Evolutionary conservation across 352 stramenopile genomes (phyloP), one percentile per base, ranked within the genome.

Genomic region (Phytophthora tentaculata): DNA sequence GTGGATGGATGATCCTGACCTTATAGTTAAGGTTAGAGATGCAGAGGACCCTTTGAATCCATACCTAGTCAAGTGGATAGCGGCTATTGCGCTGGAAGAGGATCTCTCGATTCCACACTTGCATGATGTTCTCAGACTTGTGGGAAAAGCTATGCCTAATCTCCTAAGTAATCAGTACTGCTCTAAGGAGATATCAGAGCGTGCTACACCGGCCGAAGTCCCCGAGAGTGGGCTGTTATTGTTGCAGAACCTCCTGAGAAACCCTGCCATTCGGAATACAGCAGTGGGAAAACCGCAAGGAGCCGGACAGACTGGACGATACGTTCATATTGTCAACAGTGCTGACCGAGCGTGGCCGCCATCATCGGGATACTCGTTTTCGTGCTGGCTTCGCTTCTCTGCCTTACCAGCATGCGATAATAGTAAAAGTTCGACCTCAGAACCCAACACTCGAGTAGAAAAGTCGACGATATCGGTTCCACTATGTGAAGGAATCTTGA

Each of bases 301-400:
- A 47, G 64, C 69, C 7, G 73, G 63, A 17, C 83, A 87, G 70
- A 81, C 78, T 29, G 85, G 81, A 12, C 73, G 79, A 28, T 92
- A 92, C 32, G 69, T 91, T 19, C 83, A 92, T 41, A 68, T 92
- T 55, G 76, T 89, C 14, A 90, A 89, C 44, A 81, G 64, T 52
- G 53, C 52, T 9, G 85, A 92, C 61, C 80, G 80, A 28, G 35
- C 79, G 10, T 95, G 87, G 87, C 87, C 87, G 24, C 81, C 87
- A 17, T 70, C 79, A 32, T 89, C 80, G 29, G 87, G 85, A 12
- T 95, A 94, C 50, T 91, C 83, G 0, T 91, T 94, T 68, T 82
- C 82, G 2, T 93, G 82, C 37, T 95, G 87, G 87, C 49, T 92
- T 1, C 69, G 76, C 13, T 88, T 95, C 61, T 80, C 85, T 39